Evolutionary conservation across 345 rosid species (phyloP).

Genomic region (Moricandia arvensis): DNA sequence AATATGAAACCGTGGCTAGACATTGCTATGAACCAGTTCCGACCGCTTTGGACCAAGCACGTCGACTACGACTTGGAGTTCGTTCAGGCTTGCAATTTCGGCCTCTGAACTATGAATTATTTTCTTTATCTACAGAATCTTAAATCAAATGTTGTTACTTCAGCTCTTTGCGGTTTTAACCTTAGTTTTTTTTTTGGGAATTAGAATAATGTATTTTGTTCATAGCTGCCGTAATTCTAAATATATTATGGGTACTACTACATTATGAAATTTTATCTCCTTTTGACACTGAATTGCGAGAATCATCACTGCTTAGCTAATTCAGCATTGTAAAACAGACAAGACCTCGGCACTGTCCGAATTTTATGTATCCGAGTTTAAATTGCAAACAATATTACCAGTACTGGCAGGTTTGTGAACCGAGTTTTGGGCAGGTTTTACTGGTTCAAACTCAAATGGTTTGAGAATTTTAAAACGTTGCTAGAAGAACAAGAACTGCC

Average conservation of each 20-base stretch:
- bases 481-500: constrained; percentile 4
- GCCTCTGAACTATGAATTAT: constrained; percentile 40
- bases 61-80: constrained; percentile 88
- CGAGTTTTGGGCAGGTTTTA: neutral
- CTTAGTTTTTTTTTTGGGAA: neutral
- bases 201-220: constrained; percentile 22
- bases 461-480: neutral
- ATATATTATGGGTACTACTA: neutral
- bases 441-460: neutral
- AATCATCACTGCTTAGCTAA: neutral
- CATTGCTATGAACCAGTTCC: constrained; percentile 93
- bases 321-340: neutral
- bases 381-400: neutral
- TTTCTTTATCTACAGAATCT: constrained; percentile 7
- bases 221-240: constrained; percentile 9
- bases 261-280: neutral
- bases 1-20: constrained; percentile 99
- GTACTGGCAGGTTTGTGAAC: neutral
- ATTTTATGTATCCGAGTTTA: neutral
- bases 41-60: constrained; percentile 81
- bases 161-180: neutral
- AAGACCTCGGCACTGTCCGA: neutral
- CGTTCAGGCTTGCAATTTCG: constrained; percentile 94
- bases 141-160: constrained; percentile 19
- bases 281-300: neutral